Evolutionary conservation across 2,329 filamentous ascomycete species (phyloP), one percentile per base, ranked within the genome.

Genomic region (Colletotrichum costaricense): DNA sequence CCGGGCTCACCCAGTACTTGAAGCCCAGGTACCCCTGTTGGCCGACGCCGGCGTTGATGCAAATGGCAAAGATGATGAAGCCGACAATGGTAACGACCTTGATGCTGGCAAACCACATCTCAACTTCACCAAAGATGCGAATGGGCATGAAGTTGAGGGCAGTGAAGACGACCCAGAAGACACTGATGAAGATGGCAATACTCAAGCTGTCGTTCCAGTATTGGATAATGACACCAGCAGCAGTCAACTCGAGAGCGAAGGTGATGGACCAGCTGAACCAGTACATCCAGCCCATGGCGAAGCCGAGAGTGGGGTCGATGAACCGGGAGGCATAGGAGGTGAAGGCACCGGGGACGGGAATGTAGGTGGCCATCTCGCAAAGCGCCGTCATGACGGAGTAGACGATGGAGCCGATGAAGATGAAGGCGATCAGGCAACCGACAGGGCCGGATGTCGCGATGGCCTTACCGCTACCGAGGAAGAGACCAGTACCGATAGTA

Each of bases 221-320:
- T 80, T 94, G 91, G 75, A 95, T 93, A 69, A 95, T 93, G 60
- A 95, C 84, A 5, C 92, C 93, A 1, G 92, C 91, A 0, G 92
- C 92, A 0, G 91, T 93, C 52, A 95, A 85, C 79, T 95, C 93
- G 9, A 95, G 88, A 0, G 93, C 92, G 76, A 90, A 93, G 0
- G 93, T 94, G 70, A 93, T 90, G 22, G 91, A 87, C 92, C 92
- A 95, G 49, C 89, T 92, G 79, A 95, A 95, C 92, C 92, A 95
- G 82, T 95, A 95, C 73, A 94, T 91, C 93, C 93, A 95, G 24
- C 94, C 93, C 88, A 95, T 93, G 24, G 93, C 88, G 78, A 95
- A 95, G 8, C 93, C 93, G 60, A 95, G 85, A 69, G 91, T 91
- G 12, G 90, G 91, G 78, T 94, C 91, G 75, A 95, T 88, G 77